These are phyloP conservation scores for Melampsora americana DNA, from an alignment of 1,284 basidiomycete genomes.

Conservation along the genomic window DNA sequence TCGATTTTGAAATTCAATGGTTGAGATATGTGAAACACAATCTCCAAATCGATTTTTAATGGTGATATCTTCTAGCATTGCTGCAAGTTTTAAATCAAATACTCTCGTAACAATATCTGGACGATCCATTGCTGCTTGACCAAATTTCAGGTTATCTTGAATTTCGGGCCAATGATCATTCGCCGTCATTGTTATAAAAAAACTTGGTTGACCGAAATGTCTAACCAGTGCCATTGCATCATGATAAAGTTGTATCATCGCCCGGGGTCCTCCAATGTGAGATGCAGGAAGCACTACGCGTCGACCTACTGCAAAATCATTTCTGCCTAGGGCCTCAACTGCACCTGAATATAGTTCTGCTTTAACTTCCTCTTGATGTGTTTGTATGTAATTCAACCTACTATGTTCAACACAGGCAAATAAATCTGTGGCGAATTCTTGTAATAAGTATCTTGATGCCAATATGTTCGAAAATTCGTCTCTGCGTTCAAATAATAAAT, in stretches of 20 bases:
- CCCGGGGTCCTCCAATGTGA: background rate
- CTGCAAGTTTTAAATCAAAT: background rate
- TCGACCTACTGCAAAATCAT: background rate
- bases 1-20: constrained; percentile 61
- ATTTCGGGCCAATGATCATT: constrained; percentile 55
- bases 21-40: constrained; percentile 55
- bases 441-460: too few relatives aligned
- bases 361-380: background rate
- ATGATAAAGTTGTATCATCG: constrained; percentile 18
- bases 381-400: background rate
- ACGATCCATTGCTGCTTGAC: background rate
- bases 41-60: constrained; percentile 55
- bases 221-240: constrained; percentile 4
- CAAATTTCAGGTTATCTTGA: background rate
- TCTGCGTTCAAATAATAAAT: background rate
- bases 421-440: constrained; percentile 4
- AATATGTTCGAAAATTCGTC: background rate
- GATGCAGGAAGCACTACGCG: background rate
- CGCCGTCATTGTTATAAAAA: constrained; percentile 28
- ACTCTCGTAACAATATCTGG: background rate
- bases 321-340: background rate
- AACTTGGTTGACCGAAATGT: constrained; percentile 3
- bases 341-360: too few relatives aligned
- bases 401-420: background rate
- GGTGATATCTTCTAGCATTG: constrained; percentile 53